Evolutionary conservation across 1,284 basidiomycete genomes (phyloP).

Genomic region (Coniferiporia sulphurascens): DNA sequence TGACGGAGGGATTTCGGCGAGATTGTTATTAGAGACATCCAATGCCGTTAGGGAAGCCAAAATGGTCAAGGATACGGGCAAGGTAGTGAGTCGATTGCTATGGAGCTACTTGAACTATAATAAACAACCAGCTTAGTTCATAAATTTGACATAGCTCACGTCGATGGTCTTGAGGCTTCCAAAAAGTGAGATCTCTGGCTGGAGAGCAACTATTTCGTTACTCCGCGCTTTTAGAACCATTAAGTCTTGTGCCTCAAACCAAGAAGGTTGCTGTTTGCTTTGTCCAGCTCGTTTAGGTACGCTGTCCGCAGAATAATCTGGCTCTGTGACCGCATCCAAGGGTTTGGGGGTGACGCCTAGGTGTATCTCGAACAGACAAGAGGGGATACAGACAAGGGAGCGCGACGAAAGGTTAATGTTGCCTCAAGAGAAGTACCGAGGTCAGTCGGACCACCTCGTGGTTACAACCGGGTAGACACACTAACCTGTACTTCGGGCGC

Average conservation of each 20-base stretch:
- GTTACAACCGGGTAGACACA: constrained; percentile 18
- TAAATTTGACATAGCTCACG: constrained; percentile 38
- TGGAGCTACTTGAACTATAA: constrained; percentile 47
- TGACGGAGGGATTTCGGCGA: constrained; percentile 55
- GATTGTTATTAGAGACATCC: constrained; percentile 66
- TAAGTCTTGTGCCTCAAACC: constrained; percentile 77
- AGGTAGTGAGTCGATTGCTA: constrained; percentile 55
- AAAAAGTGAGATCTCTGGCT: constrained; percentile 75
- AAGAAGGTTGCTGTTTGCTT: constrained; percentile 44
- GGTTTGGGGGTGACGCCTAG: constrained; percentile 63
- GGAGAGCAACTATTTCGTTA: constrained; percentile 71
- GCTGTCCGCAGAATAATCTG: constrained; percentile 48
- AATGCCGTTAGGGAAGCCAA: constrained; percentile 42
- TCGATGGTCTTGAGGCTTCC: constrained; percentile 74
- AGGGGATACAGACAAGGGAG: constrained; percentile 63
- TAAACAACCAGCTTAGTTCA: neutral
- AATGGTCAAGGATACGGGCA: constrained; percentile 38
- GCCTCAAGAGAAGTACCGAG: constrained; percentile 31
- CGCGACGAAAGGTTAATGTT: constrained; percentile 69
- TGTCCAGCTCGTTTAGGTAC: constrained; percentile 28
- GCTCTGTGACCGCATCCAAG: constrained; percentile 52
- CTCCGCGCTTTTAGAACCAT: constrained; percentile 68
- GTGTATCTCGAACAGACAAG: constrained; percentile 74
- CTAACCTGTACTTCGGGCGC: constrained; percentile 69
- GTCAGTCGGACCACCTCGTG: neutral